Conservation (phyloP, 2,329 filamentous ascomycete genomes). For the Xylariaceae sp. region DNA sequence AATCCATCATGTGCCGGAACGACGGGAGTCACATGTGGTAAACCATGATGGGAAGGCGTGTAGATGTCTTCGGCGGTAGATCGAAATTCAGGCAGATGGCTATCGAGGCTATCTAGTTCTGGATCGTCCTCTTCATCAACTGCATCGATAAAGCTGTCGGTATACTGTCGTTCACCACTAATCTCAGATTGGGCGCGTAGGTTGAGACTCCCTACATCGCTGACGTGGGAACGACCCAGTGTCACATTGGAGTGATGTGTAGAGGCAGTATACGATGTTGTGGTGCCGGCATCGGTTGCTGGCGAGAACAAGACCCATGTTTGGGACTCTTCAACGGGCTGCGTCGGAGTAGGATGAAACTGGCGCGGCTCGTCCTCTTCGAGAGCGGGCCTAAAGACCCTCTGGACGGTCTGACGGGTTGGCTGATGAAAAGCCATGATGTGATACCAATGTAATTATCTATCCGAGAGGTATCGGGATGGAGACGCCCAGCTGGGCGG, state of each 20-base stretch:
- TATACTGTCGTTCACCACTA: constrained; percentile 42
- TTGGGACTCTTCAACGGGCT: constrained; percentile 65
- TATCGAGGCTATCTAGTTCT: constrained; percentile 90
- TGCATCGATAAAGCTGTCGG: constrained; percentile 35
- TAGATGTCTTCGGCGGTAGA: constrained; percentile 48
- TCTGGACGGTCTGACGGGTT: constrained; percentile 49
- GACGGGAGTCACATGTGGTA: constrained; percentile 61
- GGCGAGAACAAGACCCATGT: constrained; percentile 97
- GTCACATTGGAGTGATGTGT: constrained; percentile 62
- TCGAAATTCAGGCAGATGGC: constrained; percentile 84
- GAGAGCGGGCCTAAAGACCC: constrained; percentile 39
- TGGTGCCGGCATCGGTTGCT: constrained; percentile 50
- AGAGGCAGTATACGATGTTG: constrained; percentile 65
- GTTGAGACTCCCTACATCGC: constrained; percentile 76
- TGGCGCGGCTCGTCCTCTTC: constrained; percentile 37
- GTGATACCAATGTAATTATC: constrained; percentile 2
- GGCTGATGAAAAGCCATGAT: constrained; percentile 60
- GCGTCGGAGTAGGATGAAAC: constrained; percentile 30
- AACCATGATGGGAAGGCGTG: constrained; percentile 33
- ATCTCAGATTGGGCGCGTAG: constrained; percentile 60
- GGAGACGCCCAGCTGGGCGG: constrained; percentile 9
- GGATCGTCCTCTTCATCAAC: constrained; percentile 57
- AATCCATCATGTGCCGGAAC: constrained; percentile 91
- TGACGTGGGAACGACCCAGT: constrained; percentile 67
- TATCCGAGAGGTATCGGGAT: not conserved